phyloP scores from a whole-genome alignment of 306 rosid species.

The Fragaria iinumae region DNA sequence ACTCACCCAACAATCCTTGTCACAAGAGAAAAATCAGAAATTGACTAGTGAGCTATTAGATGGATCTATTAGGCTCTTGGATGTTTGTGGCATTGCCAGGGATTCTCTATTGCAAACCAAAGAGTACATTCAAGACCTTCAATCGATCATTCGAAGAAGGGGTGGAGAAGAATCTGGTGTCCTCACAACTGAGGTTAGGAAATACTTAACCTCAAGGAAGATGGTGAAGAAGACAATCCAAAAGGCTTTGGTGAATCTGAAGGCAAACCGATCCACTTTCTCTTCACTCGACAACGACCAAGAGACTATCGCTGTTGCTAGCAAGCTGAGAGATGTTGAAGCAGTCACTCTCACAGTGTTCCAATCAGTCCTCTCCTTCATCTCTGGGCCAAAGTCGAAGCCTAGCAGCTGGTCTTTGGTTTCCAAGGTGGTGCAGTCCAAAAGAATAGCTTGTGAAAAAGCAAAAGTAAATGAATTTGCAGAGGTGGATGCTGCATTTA shows the following conservation, averaged over 20 bases:
- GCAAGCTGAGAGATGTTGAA: conserved; percentile 25
- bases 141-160: neutral
- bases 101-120: conserved; percentile 15
- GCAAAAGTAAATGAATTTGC: conserved; percentile 20
- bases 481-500: conserved; percentile 1
- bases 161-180: neutral
- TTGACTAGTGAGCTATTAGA: neutral
- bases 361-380: conserved; percentile 30
- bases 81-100: conserved; percentile 30
- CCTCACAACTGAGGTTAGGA: neutral
- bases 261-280: neutral
- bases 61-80: neutral
- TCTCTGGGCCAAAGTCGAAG: conserved; percentile 20
- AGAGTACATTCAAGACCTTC: neutral
- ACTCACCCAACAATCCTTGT: neutral
- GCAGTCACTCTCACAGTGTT: conserved; percentile 12
- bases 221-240: conserved; percentile 18
- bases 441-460: conserved; percentile 8
- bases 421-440: conserved; percentile 5
- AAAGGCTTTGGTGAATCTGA: conserved; percentile 10
- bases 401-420: conserved; percentile 22
- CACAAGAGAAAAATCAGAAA: neutral
- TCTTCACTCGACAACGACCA: neutral
- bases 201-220: neutral
- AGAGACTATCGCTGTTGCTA: neutral